Percentiles rank a stretch among this genome's conserved stretches.
Evolutionary conservation across 2,329 filamentous ascomycete species (phyloP).

Genomic region (Trichoderma breve): DNA sequence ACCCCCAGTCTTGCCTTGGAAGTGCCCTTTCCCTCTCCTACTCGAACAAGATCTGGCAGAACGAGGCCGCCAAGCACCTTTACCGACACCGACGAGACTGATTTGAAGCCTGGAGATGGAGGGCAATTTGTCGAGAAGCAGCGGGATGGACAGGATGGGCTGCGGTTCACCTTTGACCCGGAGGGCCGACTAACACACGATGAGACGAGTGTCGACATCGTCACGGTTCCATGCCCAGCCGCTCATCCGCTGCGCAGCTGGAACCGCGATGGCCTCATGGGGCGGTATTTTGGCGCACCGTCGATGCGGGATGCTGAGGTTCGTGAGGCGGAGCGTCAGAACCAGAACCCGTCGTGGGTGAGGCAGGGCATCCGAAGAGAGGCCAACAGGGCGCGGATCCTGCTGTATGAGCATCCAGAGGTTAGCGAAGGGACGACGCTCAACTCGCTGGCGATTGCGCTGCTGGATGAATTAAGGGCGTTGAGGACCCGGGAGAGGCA

Average conservation of each 20-base stretch:
- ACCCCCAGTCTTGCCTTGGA: constrained; percentile 16
- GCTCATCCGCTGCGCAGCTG: constrained; percentile 53
- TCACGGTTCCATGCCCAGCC: constrained; percentile 54
- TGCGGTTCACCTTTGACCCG: constrained; percentile 37
- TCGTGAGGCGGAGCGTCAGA: constrained; percentile 25
- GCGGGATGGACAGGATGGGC: background rate
- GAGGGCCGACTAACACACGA: constrained; percentile 43
- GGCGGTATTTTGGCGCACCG: constrained; percentile 46
- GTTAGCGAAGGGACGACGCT: constrained; percentile 43
- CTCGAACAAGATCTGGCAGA: constrained; percentile 14
- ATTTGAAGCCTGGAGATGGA: constrained; percentile 9
- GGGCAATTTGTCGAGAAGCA: constrained; percentile 7
- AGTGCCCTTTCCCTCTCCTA: constrained; percentile 4
- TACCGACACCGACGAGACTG: constrained; percentile 19
- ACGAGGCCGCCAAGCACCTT: constrained; percentile 6
- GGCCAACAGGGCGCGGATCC: constrained; percentile 47
- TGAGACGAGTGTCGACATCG: constrained; percentile 53
- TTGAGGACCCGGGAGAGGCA: constrained; percentile 36
- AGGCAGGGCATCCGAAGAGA: constrained; percentile 51
- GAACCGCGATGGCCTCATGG: constrained; percentile 49
- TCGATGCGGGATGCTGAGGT: constrained; percentile 40
- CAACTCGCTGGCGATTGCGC: constrained; percentile 44
- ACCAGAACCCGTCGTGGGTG: constrained; percentile 47
- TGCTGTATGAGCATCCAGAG: constrained; percentile 52
- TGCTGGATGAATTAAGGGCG: constrained; percentile 44